Conservation (phyloP, 164 flowering plant genomes). For the Vitis riparia region DNA sequence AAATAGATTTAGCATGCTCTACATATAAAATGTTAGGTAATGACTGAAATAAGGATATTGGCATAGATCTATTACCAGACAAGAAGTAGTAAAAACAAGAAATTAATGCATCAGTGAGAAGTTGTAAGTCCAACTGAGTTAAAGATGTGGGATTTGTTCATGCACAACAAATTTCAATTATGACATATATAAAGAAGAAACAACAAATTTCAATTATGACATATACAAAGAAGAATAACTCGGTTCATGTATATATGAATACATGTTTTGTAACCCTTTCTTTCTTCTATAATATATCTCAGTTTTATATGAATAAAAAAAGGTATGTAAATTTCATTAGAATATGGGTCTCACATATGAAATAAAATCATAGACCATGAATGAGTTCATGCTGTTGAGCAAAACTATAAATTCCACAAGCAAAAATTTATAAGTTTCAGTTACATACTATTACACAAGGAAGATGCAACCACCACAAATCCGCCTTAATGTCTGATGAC, state of each 20-base stretch:
- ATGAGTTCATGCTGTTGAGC: background rate
- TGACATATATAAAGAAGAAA: background rate
- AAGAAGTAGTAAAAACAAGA: background rate
- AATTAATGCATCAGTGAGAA: too few species aligned
- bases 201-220: too few species aligned
- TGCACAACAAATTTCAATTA: background rate
- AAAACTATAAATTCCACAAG: background rate
- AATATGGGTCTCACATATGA: background rate
- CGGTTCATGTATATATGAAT: too few species aligned
- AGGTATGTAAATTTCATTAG: background rate
- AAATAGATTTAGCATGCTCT: too few species aligned
- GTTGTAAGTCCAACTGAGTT: background rate
- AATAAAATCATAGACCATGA: background rate
- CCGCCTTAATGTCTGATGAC: slow-evolving; percentile 20
- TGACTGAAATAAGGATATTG: background rate
- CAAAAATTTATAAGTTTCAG: background rate
- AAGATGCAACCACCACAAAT: slow-evolving; percentile 71
- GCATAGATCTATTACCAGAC: background rate
- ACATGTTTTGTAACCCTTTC: too few species aligned
- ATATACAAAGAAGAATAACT: too few species aligned
- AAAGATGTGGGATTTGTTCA: background rate
- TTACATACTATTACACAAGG: slow-evolving; percentile 72
- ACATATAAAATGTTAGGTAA: too few species aligned
- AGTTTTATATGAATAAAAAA: too few species aligned
- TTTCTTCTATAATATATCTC: too few species aligned